Evolutionary conservation across 2,329 filamentous ascomycete genomes (phyloP).

Genomic region (Boeremia lycopersici): DNA sequence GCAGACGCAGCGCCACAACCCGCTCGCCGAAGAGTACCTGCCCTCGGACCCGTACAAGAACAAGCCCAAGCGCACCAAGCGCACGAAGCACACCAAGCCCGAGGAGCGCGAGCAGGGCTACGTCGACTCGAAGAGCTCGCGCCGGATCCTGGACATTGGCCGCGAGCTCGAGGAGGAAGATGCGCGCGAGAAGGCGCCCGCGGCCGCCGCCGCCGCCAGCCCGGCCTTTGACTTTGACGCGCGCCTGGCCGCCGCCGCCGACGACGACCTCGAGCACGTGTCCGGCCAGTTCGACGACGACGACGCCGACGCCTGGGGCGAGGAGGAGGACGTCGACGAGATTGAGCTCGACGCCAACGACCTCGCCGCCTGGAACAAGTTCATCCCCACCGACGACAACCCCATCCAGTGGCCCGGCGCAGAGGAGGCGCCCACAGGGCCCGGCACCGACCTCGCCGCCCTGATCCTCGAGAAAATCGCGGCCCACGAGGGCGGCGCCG

Average conservation of each 20-base stretch:
- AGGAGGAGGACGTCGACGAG: slow-evolving; percentile 73
- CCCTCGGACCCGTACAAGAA: slow-evolving; percentile 72
- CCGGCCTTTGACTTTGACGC: slow-evolving; percentile 80
- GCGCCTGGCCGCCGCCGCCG: slow-evolving; percentile 68
- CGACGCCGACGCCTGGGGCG: slow-evolving; percentile 70
- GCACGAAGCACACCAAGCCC: slow-evolving; percentile 60
- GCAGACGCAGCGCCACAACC: slow-evolving; percentile 78
- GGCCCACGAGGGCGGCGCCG: slow-evolving; percentile 77
- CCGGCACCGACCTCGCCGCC: slow-evolving; percentile 80
- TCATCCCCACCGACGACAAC: slow-evolving; percentile 77
- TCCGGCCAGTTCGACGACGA: slow-evolving; percentile 59
- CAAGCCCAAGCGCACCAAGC: slow-evolving; percentile 71
- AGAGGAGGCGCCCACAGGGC: slow-evolving; percentile 46
- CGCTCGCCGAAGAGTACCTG: slow-evolving; percentile 86
- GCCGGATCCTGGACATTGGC: slow-evolving; percentile 87
- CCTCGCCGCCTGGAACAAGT: slow-evolving; percentile 87
- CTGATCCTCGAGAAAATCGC: slow-evolving; percentile 95
- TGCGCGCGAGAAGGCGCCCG: slow-evolving; percentile 56
- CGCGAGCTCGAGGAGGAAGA: slow-evolving; percentile 88
- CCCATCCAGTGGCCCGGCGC: slow-evolving; percentile 72
- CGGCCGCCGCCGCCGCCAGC: slow-evolving; percentile 56
- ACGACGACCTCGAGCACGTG: slow-evolving; percentile 49
- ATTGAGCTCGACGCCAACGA: slow-evolving; percentile 87
- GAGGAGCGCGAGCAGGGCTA: slow-evolving; percentile 68
- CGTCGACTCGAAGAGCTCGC: slow-evolving; percentile 85